phyloP scores from a whole-genome alignment of 2,329 filamentous ascomycete species.

The Botrytis hyacinthi region DNA sequence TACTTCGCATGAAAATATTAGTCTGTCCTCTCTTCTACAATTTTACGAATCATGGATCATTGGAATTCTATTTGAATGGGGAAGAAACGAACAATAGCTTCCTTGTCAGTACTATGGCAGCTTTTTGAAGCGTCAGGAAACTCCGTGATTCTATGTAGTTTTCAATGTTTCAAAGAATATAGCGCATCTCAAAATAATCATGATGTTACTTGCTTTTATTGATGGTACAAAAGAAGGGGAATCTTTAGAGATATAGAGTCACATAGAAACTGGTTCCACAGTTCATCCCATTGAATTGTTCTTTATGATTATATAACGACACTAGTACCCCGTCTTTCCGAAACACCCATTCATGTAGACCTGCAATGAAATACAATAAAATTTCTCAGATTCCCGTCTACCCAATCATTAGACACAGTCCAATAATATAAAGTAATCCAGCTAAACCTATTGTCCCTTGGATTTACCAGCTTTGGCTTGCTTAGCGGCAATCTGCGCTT shows the following conservation, averaged over 20 bases:
- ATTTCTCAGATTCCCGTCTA: neutral
- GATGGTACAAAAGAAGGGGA: neutral
- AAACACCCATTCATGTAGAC: neutral
- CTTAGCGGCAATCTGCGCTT: slow-evolving; percentile 31
- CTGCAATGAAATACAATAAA: neutral
- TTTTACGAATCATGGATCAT: neutral
- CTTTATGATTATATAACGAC: neutral
- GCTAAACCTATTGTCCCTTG: neutral
- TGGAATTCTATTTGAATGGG: too few relatives aligned
- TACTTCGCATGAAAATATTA: too few relatives aligned
- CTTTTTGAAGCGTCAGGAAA: neutral
- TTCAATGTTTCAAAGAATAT: neutral
- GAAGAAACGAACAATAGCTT: neutral
- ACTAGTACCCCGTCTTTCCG: neutral
- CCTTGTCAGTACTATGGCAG: neutral
- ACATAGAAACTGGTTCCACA: too few relatives aligned
- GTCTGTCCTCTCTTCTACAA: too few relatives aligned
- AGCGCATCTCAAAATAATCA: neutral
- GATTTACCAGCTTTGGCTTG: slow-evolving; percentile 24
- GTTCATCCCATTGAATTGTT: neutral
- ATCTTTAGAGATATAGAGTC: neutral
- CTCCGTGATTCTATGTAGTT: too few relatives aligned
- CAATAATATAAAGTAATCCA: neutral
- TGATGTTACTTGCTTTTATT: neutral
- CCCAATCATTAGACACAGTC: neutral